Conservation (phyloP, 2,329 filamentous ascomycete species). For the Macroventuria anomochaeta region DNA sequence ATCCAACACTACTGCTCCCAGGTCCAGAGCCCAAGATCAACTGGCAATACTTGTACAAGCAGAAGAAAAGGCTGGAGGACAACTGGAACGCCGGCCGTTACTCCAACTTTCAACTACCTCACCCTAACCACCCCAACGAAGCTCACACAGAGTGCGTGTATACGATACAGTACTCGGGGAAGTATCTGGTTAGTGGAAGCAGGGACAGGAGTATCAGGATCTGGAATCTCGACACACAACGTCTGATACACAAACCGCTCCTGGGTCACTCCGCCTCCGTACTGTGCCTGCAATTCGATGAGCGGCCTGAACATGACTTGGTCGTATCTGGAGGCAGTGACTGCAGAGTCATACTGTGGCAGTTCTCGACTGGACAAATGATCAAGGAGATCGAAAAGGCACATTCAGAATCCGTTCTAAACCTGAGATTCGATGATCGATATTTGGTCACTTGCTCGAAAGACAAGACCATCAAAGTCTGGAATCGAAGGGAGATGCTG, state of each 20-base stretch:
- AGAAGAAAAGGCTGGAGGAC: constrained; percentile 81
- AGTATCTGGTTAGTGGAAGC: constrained; percentile 91
- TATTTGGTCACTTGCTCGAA: constrained; percentile 97
- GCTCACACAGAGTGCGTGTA: constrained; percentile 94
- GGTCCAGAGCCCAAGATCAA: constrained; percentile 70
- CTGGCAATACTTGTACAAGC: constrained; percentile 92
- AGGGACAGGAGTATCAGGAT: constrained; percentile 86
- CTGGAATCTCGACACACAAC: constrained; percentile 84
- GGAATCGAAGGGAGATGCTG: constrained; percentile 70
- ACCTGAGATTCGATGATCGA: constrained; percentile 88
- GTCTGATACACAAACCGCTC: constrained; percentile 77
- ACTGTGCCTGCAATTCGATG: constrained; percentile 92
- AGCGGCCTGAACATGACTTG: constrained; percentile 82
- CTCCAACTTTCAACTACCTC: constrained; percentile 87
- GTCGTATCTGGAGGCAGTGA: constrained; percentile 97
- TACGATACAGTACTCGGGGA: constrained; percentile 84
- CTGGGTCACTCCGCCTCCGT: constrained; percentile 84
- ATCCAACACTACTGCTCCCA: constrained; percentile 42
- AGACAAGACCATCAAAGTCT: constrained; percentile 95
- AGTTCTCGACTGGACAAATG: constrained; percentile 86
- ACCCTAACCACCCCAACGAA: constrained; percentile 79
- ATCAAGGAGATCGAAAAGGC: constrained; percentile 77
- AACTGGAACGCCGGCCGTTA: constrained; percentile 90
- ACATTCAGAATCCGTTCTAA: constrained; percentile 89
- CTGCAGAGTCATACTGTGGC: constrained; percentile 88